Conservation (phyloP, 2,329 filamentous ascomycete species). For the Paraphaeosphaeria minitans region DNA sequence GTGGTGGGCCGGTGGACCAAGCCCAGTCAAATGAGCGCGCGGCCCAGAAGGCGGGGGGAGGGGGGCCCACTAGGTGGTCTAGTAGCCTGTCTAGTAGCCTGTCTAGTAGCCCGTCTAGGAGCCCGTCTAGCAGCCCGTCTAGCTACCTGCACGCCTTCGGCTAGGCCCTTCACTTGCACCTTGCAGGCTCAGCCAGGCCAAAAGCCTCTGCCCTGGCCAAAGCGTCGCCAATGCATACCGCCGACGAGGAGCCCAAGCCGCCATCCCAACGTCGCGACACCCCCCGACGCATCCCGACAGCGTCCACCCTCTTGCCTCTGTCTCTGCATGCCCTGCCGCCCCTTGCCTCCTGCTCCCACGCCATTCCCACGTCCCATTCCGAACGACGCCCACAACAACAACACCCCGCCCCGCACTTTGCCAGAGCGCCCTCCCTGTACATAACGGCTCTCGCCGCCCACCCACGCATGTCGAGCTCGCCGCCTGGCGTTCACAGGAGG, state of each 20-base stretch:
- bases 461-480: constrained; percentile 42
- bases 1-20: no score
- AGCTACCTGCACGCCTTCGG: constrained; percentile 4
- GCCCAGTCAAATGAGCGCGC: no score
- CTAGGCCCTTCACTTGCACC: constrained; percentile 11
- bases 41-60: no score
- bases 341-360: constrained; percentile 8
- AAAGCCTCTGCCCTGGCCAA: constrained; percentile 11
- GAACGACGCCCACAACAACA: neutral
- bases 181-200: neutral
- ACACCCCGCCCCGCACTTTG: constrained; percentile 5
- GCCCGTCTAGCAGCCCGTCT: no score
- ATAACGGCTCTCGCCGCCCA: constrained; percentile 20
- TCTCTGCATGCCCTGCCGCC: neutral
- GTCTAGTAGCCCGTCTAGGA: no score
- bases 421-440: constrained; percentile 8
- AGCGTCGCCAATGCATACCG: constrained; percentile 4
- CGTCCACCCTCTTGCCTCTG: neutral
- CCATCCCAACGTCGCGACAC: constrained; percentile 11
- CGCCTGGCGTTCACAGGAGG: constrained; percentile 29
- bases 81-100: no score
- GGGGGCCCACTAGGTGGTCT: no score
- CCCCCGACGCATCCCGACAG: neutral
- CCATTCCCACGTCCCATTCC: constrained; percentile 2
- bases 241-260: neutral